Conservation (phyloP, 306 rosid species). For the Lotus japonicus region DNA sequence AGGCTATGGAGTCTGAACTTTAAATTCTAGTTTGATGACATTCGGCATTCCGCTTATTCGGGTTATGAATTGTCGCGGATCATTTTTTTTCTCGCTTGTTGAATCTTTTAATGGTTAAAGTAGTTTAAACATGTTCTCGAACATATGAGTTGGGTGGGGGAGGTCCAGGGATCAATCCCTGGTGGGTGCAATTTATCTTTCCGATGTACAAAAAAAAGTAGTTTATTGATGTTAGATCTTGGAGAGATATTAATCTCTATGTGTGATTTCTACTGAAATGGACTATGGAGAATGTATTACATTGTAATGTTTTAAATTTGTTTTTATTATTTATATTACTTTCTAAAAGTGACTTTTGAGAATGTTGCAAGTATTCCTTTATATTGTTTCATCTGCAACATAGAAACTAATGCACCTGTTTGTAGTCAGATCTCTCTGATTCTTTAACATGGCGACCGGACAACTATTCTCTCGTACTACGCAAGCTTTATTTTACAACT, state of each 20-base stretch:
- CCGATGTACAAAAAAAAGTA: no score
- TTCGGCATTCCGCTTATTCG: background rate
- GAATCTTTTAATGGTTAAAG: background rate
- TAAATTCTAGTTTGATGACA: background rate
- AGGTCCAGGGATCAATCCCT: no score
- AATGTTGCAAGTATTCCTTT: background rate
- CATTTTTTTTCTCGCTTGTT: background rate
- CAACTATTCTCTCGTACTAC: slow-evolving; percentile 90
- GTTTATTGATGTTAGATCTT: background rate
- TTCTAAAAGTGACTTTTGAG: background rate
- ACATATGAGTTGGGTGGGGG: no score
- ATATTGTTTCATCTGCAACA: slow-evolving; percentile 1
- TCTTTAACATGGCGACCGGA: slow-evolving; percentile 75
- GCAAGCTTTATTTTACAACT: slow-evolving; percentile 92
- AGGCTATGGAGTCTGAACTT: background rate
- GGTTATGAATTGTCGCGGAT: background rate
- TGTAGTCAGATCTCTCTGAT: slow-evolving; percentile 39
- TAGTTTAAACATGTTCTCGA: no score
- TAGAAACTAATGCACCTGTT: slow-evolving; percentile 13
- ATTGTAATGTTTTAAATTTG: background rate
- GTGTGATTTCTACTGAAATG: slow-evolving; percentile 4
- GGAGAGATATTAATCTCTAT: background rate
- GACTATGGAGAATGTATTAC: background rate
- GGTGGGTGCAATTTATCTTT: no score
- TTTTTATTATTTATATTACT: background rate